Base-by-base conservation (phyloP, 768 basidiomycete genomes). In the Amanita fuliginea region DNA sequence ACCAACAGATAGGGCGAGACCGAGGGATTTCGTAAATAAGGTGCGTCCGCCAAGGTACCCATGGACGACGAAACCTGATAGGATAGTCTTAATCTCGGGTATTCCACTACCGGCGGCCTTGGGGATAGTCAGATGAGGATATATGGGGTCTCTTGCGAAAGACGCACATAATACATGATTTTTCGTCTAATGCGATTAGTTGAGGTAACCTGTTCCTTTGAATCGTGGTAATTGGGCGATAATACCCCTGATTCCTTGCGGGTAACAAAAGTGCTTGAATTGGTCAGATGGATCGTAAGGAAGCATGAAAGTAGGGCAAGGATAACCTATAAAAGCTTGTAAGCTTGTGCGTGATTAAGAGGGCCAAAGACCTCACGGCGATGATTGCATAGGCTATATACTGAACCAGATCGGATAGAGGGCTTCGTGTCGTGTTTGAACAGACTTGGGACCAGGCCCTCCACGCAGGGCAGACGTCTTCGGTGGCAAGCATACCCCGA, bases 71-170 rank as follows among this genome's bases (percentile, higher is more conserved):
- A 96, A 97, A 32, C 94, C 92, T 44, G 86, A 89, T 39, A 95
- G 73, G 50, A 95, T 92, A 0, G 88, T 89, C 64, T 99, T 99
- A 62, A 99, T 85, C 64, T 99, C 95, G 0, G 94, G 93, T 49
- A 98, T 94, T 42, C 96, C 96, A 59, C 86, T 89, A 16, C 96
- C 96, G 16, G 92, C 91, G 8, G 96, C 91, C 85, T 88, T 57
- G 1, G 26, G 35, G 16, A 39, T 36, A 55, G 9, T 59, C 10
- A 53, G 45, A 44, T 22, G 19, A 33, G 24, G 24, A 41, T 4
- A 24, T 26, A 33, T 18, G 14, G n/a, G 36, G 13, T 39, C 47
- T 34, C 8, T 26, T 71, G 28, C 4, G 11, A 8, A n/a, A 14
- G 11, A 32, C 84, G 24, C 64, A 89, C 91, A 60, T 91, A 96